Evolutionary conservation across 331 rosid genomes (phyloP).

Genomic region (Ulmus americana): DNA sequence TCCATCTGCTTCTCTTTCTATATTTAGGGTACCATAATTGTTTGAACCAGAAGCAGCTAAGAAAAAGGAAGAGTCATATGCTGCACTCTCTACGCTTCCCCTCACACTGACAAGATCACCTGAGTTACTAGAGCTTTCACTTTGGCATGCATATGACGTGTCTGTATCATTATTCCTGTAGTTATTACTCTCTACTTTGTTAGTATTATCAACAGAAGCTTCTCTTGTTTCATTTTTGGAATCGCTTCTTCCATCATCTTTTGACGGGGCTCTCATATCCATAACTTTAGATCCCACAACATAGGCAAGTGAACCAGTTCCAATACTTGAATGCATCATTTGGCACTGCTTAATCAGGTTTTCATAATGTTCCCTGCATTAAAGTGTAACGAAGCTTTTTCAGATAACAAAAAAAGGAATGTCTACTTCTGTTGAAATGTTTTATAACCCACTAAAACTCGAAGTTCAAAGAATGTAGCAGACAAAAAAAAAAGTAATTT

Average conservation of each 20-base stretch:
- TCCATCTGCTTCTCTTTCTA: slow-evolving; percentile 46
- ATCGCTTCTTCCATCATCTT: slow-evolving; percentile 36
- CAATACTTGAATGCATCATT: slow-evolving; percentile 78
- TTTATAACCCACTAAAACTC: too few species aligned
- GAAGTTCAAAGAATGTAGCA: too few species aligned
- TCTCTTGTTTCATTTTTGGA: slow-evolving; percentile 42
- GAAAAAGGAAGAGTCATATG: slow-evolving; percentile 33
- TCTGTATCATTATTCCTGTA: slow-evolving; percentile 44
- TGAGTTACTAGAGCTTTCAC: slow-evolving; percentile 49
- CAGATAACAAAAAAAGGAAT: not conserved
- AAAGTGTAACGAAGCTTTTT: slow-evolving; percentile 14
- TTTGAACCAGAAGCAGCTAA: slow-evolving; percentile 33
- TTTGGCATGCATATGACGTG: slow-evolving; percentile 35
- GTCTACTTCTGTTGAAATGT: too few species aligned
- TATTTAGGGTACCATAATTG: slow-evolving; percentile 39
- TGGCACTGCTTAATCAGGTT: slow-evolving; percentile 79
- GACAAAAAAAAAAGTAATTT: too few species aligned
- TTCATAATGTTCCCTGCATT: slow-evolving; percentile 70
- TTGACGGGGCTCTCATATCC: slow-evolving; percentile 84
- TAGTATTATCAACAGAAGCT: slow-evolving; percentile 37
- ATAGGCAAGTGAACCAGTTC: slow-evolving; percentile 91
- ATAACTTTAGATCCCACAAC: slow-evolving; percentile 83
- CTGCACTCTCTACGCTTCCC: slow-evolving; percentile 47
- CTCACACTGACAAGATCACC: slow-evolving; percentile 50
- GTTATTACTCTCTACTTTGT: slow-evolving; percentile 37